A percentile compares a stretch with the other conserved stretches of the same genome.
These are phyloP conservation scores for Russula foetens DNA, from an alignment of 768 basidiomycete species.

Conservation along the genomic window DNA sequence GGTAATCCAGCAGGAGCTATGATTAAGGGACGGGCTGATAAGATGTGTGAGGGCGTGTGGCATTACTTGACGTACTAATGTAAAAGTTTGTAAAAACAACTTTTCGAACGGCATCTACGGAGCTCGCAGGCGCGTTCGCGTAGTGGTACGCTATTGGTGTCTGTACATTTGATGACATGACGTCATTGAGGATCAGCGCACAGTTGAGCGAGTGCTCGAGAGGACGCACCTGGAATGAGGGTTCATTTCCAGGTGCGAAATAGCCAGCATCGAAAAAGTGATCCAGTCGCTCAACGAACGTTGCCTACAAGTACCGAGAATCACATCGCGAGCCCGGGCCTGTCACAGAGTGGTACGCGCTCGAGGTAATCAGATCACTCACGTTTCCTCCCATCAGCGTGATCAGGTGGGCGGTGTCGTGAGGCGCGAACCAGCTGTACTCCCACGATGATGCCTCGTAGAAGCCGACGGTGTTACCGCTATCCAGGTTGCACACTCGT, in stretches of 20 bases:
- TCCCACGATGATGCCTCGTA: conserved; percentile 69
- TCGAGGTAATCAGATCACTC: conserved; percentile 21
- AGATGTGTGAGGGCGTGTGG: background rate
- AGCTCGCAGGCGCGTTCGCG: conserved; percentile 51
- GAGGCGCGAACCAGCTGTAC: conserved; percentile 64
- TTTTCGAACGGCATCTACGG: conserved; percentile 53
- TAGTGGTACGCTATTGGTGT: conserved; percentile 66
- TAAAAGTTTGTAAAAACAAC: conserved; percentile 62
- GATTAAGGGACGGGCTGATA: no score
- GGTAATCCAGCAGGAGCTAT: conserved; percentile 57
- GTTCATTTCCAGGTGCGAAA: conserved; percentile 58
- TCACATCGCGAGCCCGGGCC: no score
- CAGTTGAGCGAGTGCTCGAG: no score
- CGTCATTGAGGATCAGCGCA: background rate
- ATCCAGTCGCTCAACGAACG: conserved; percentile 53
- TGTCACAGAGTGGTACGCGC: background rate
- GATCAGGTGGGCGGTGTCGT: conserved; percentile 58
- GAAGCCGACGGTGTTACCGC: conserved; percentile 50
- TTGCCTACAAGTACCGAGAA: conserved; percentile 20
- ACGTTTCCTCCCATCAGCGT: conserved; percentile 64
- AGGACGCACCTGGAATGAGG: conserved; percentile 51
- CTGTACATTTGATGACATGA: conserved; percentile 23
- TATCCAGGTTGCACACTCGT: conserved; percentile 49
- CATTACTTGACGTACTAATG: conserved; percentile 35
- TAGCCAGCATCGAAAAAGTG: conserved; percentile 62